A percentile compares a stretch with the other conserved stretches of the same genome.
phyloP scores from a whole-genome alignment of 2,329 filamentous ascomycete species.

The Fusarium marasasianum region DNA sequence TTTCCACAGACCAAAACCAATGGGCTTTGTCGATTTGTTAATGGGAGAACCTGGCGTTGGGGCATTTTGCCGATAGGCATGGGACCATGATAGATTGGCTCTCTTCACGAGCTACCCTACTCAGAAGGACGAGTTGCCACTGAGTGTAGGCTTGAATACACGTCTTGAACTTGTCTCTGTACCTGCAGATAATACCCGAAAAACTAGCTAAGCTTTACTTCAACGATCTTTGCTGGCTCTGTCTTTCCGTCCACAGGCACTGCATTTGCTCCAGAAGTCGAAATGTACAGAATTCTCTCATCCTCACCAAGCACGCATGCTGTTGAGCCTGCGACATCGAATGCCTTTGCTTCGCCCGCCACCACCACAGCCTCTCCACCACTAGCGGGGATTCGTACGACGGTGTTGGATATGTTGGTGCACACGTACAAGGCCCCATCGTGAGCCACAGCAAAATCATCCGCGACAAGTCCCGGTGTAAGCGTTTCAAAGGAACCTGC shows the following conservation, averaged over 20 bases:
- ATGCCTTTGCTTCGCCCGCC: slow-evolving; percentile 5
- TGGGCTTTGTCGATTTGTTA: slow-evolving; percentile 35
- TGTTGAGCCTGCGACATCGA: slow-evolving; percentile 27
- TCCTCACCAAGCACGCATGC: slow-evolving; percentile 20
- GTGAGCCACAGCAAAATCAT: slow-evolving; percentile 29
- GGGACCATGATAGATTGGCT: slow-evolving; percentile 34
- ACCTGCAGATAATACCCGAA: background rate
- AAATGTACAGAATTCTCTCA: slow-evolving; percentile 23
- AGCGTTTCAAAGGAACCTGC: slow-evolving; percentile 25
- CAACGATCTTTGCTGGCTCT: slow-evolving; percentile 31
- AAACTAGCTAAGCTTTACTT: slow-evolving; percentile 13
- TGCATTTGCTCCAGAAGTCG: slow-evolving; percentile 23
- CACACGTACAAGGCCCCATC: slow-evolving; percentile 34
- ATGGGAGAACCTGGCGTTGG: slow-evolving; percentile 42
- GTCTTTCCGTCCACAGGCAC: slow-evolving; percentile 30
- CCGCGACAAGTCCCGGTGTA: slow-evolving; percentile 14
- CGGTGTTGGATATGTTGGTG: slow-evolving; percentile 32
- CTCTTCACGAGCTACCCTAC: slow-evolving; percentile 8
- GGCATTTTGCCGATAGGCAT: slow-evolving; percentile 36
- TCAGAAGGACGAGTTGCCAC: slow-evolving; percentile 4
- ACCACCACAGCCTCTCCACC: slow-evolving; percentile 1
- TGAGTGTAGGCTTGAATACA: slow-evolving; percentile 7
- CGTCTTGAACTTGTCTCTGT: background rate
- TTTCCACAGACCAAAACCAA: background rate
- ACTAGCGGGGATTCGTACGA: slow-evolving; percentile 9